phyloP scores from a whole-genome alignment of 306 rosid species.

The Mucuna pruriens region DNA sequence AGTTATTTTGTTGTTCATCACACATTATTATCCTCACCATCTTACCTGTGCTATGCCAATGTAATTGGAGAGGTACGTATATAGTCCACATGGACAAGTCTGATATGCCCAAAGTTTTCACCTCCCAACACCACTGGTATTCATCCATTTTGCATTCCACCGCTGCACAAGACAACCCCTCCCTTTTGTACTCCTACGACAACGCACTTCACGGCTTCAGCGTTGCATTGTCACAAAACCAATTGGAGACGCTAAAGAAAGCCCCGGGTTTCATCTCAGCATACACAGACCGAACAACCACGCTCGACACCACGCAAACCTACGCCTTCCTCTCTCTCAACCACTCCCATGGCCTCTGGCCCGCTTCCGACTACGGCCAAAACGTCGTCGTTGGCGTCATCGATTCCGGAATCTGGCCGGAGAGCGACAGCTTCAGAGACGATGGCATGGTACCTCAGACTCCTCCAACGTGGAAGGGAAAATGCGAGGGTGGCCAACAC shows the following conservation, averaged over 20 bases:
- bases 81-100: conserved; percentile 8
- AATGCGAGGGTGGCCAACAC: neutral
- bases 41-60: neutral
- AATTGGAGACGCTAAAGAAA: neutral
- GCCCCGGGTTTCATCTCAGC: conserved; percentile 8
- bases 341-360: conserved; percentile 1
- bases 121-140: neutral
- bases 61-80: neutral
- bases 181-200: neutral
- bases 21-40: neutral
- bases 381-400: neutral
- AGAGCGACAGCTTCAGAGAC: conserved; percentile 7
- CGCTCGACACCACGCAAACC: neutral
- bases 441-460: neutral
- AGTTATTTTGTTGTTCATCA: neutral
- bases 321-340: neutral
- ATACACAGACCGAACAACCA: neutral
- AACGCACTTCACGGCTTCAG: conserved; percentile 15
- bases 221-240: neutral
- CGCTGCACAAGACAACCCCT: neutral
- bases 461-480: neutral
- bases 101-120: neutral
- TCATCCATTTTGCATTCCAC: neutral
- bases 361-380: neutral
- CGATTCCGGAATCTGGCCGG: conserved; percentile 1